Percentiles rank a stretch among this genome's conserved stretches.
Evolutionary conservation across 139 green algal genomes (phyloP).

Genomic region (Ulvella scutata): DNA sequence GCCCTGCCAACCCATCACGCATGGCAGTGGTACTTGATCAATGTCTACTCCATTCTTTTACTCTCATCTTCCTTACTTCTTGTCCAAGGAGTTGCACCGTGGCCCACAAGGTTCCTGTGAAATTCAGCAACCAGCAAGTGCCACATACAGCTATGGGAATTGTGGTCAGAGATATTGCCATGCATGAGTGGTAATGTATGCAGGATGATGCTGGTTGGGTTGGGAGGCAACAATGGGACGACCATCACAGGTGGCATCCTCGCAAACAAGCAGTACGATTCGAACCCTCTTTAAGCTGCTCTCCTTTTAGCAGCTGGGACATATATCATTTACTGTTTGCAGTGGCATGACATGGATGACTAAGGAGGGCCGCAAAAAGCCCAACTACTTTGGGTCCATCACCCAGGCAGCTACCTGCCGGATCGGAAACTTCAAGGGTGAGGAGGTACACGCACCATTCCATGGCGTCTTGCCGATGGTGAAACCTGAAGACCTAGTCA

Average conservation of each 20-base stretch:
- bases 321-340: slow-evolving; percentile 5
- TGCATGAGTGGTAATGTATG: too few relatives aligned
- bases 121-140: too few relatives aligned
- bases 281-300: neutral
- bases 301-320: neutral
- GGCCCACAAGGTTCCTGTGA: too few relatives aligned
- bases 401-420: slow-evolving; percentile 90
- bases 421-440: slow-evolving; percentile 84
- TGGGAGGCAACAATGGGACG: slow-evolving; percentile 97
- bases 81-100: too few relatives aligned
- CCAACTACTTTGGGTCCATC: slow-evolving; percentile 96
- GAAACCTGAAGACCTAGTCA: slow-evolving; percentile 87
- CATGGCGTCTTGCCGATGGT: slow-evolving; percentile 81
- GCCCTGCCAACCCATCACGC: too few relatives aligned
- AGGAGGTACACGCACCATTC: slow-evolving; percentile 89
- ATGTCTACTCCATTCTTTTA: neutral
- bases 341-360: slow-evolving; percentile 97
- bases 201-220: slow-evolving; percentile 97
- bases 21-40: too few relatives aligned
- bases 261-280: slow-evolving; percentile 87
- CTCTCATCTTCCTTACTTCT: neutral
- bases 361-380: slow-evolving; percentile 85
- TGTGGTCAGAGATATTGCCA: too few relatives aligned
- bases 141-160: too few relatives aligned
- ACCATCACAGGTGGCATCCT: slow-evolving; percentile 89